Base-by-base conservation (phyloP, 2,329 filamentous ascomycete genomes). In the Stachybotrys chlorohalonatus region DNA sequence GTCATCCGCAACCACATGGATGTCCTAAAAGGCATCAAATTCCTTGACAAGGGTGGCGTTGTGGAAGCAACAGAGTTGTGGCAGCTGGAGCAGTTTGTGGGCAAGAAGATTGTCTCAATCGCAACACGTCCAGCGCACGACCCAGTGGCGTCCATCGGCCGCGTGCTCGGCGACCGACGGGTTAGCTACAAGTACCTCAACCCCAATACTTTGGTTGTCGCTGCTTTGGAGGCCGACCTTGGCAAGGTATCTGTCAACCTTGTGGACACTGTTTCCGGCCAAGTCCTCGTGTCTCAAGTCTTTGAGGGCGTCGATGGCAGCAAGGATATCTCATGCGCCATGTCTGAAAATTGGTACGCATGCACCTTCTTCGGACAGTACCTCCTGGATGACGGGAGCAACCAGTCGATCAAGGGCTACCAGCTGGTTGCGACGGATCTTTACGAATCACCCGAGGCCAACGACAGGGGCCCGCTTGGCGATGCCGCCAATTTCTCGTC, bases 141-240 rank as follows among this genome's bases (percentile, higher is more conserved):
- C 62, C 90, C 90, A 0, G 85, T 97, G 51, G 93, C 94, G 3
- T 97, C 94, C 1, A 96, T 99, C 62, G 94, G 94, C 9, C 90
- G 90, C 56, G 94, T 97, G 1, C 81, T 99, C 24, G 92, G 91
- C 31, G 88, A 99, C 65, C 84, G 94, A 48, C 86, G 85, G n/a
- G 94, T 99, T 51, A 82, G 93, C 59, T 99, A 99, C 82, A 99
- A 99, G 73, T 97, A 97, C 68, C 75, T 99, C 47, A 96, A 95
- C 73, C 84, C 89, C 0, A 96, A 95, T 70, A 81, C 90, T 7
- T 77, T 91, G 2, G 79, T 97, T 1, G 77, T 96, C 49, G 89
- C 88, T 1, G 79, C 89, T 1, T 73, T 85, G 2, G 79, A 86
- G 39, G 79, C 86, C 24, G 73, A 75, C 11, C 65, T 77, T 3